These are phyloP conservation scores for Sicyos edulis DNA, from an alignment of 306 rosid genomes.

Conservation along the genomic window DNA sequence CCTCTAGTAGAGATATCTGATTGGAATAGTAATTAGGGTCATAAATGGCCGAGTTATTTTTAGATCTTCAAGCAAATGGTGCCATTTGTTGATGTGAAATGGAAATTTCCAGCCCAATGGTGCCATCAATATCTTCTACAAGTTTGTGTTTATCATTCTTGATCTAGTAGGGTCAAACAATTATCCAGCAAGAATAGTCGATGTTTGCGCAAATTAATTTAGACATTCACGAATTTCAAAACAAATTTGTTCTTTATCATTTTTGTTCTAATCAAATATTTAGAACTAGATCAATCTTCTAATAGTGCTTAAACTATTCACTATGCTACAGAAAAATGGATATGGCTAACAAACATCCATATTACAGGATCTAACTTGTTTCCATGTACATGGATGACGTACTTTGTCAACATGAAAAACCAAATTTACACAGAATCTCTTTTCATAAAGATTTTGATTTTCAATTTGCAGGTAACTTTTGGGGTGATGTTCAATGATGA, in stretches of 20 bases:
- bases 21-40: neutral
- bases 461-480: conserved; percentile 64
- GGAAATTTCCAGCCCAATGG: neutral
- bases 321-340: neutral
- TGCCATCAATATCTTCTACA: neutral
- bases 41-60: neutral
- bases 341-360: neutral
- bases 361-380: neutral
- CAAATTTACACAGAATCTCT: neutral
- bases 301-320: neutral
- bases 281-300: neutral
- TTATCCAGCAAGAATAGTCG: no score
- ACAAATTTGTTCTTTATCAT: neutral
- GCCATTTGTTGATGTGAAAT: neutral
- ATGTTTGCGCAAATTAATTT: no score
- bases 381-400: neutral
- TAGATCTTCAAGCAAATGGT: neutral
- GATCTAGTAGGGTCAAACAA: no score
- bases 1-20: neutral
- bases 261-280: neutral
- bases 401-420: neutral
- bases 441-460: neutral
- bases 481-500: conserved; percentile 80
- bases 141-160: neutral
- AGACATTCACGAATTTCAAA: no score